Conservation (phyloP, 495 filamentous ascomycete genomes). For the Tirmania nivea region DNA sequence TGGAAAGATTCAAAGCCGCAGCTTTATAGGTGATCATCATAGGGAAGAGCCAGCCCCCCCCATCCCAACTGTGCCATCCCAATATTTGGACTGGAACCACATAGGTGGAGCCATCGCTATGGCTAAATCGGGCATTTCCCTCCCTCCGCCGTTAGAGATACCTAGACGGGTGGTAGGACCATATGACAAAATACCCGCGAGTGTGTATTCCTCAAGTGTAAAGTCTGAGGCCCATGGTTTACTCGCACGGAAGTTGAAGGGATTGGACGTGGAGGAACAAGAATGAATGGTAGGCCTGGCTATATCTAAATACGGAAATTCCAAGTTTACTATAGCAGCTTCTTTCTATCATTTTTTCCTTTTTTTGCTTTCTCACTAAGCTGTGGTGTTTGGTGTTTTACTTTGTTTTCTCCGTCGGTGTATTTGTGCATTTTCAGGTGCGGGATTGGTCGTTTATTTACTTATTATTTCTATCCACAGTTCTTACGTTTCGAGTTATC, state of each 20-base stretch:
- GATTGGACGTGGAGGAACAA: conserved; percentile 8
- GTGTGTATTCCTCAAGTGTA: conserved; percentile 7
- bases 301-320: no score
- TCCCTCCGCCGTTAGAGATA: conserved; percentile 1
- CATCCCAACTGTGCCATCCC: conserved; percentile 1
- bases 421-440: no score
- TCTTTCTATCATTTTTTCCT: no score
- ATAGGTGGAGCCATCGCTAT: not conserved
- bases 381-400: no score
- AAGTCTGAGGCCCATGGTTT: conserved; percentile 10
- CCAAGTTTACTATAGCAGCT: no score
- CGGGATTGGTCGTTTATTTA: no score
- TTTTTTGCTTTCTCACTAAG: no score
- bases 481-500: no score
- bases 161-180: conserved; percentile 3
- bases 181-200: conserved; percentile 14
- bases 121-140: not conserved
- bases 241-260: conserved; percentile 13
- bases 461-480: no score
- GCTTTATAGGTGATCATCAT: conserved; percentile 1
- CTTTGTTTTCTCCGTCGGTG: no score
- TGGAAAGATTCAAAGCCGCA: not conserved
- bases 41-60: conserved; percentile 4
- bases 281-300: no score
- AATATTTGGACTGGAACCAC: not conserved